phyloP scores from a whole-genome alignment of 495 filamentous ascomycete species.

The Neurospora intermedia region DNA sequence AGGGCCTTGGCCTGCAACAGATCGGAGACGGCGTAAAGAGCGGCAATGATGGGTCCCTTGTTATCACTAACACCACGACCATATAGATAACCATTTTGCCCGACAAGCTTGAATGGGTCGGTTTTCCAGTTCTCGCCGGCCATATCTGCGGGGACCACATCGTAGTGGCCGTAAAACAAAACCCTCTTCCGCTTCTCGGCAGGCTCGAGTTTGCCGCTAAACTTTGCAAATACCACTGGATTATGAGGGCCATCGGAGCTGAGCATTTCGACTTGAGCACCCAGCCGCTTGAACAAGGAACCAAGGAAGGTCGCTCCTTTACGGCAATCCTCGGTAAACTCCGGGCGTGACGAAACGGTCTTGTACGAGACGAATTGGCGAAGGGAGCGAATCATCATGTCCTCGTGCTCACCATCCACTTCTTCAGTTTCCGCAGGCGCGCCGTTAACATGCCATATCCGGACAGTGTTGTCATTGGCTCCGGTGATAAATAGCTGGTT shows the following conservation, averaged over 20 bases:
- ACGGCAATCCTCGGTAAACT: conserved; percentile 81
- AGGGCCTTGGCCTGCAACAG: conserved; percentile 67
- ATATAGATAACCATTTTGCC: conserved; percentile 86
- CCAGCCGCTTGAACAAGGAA: conserved; percentile 78
- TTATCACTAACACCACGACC: conserved; percentile 96
- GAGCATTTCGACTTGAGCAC: conserved; percentile 77
- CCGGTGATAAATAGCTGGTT: conserved; percentile 80
- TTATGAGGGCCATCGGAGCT: conserved; percentile 63
- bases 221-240: conserved; percentile 82
- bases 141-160: conserved; percentile 89
- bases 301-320: conserved; percentile 85
- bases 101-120: conserved; percentile 76
- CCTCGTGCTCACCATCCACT: conserved; percentile 31
- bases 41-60: conserved; percentile 89
- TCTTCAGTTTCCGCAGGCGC: conserved; percentile 24
- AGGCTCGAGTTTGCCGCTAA: conserved; percentile 54
- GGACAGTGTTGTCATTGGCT: conserved; percentile 83
- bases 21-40: conserved; percentile 84
- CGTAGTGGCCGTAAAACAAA: conserved; percentile 96
- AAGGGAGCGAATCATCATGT: conserved; percentile 74
- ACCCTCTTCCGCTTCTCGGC: conserved; percentile 62
- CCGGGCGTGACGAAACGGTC: conserved; percentile 75
- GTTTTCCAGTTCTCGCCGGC: conserved; percentile 68
- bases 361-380: conserved; percentile 79
- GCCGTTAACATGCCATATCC: conserved; percentile 77